Evolutionary conservation across 192 early-diverging fungal species (phyloP).

Genomic region (Coemansia sp.): DNA sequence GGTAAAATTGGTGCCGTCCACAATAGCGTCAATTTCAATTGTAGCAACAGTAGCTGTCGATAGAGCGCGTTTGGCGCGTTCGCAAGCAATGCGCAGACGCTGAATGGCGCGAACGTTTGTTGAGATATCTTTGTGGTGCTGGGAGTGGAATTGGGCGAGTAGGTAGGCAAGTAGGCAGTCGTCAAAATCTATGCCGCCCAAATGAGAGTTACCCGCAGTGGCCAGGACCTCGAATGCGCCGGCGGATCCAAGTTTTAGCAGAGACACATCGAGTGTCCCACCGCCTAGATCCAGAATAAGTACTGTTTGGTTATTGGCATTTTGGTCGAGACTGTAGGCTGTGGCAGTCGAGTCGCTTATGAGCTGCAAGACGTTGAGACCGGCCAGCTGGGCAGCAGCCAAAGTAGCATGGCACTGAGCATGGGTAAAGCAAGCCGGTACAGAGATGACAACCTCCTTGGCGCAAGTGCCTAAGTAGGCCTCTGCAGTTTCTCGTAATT

Average conservation of each 20-base stretch:
- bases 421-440: constrained; percentile 98
- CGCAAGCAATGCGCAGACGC: constrained; percentile 95
- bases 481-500: constrained; percentile 98
- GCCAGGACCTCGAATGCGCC: constrained; percentile 92
- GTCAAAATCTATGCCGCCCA: constrained; percentile 99
- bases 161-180: constrained; percentile 97
- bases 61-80: constrained; percentile 96
- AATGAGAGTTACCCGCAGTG: constrained; percentile 97
- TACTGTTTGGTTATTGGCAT: constrained; percentile 81
- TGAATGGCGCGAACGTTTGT: constrained; percentile 89
- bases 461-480: constrained; percentile 81
- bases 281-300: constrained; percentile 98
- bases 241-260: constrained; percentile 93
- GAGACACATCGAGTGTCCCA: constrained; percentile 97
- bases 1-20: constrained; percentile 96
- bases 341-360: constrained; percentile 99
- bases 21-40: constrained; percentile 95
- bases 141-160: constrained; percentile 87
- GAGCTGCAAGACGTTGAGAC: constrained; percentile 97
- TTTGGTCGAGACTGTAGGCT: constrained; percentile 98
- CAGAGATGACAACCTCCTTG: constrained; percentile 93
- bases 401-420: constrained; percentile 99
- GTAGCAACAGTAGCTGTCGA: constrained; percentile 92
- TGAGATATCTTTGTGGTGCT: constrained; percentile 89
- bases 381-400: constrained; percentile 95